phyloP scores from a whole-genome alignment of 331 rosid species.

The Dryas integrifolia region DNA sequence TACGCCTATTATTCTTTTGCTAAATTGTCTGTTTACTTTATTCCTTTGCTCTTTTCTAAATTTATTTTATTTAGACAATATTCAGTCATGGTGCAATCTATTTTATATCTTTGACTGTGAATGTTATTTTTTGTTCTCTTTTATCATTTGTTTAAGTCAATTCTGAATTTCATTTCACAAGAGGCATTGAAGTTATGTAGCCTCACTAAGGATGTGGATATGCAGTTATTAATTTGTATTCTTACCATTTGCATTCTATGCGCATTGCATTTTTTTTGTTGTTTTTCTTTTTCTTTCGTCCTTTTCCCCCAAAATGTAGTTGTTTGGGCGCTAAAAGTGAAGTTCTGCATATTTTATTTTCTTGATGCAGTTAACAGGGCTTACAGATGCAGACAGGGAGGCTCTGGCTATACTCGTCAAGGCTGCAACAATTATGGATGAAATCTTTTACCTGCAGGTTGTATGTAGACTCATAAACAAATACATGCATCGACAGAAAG shows the following conservation, averaged over 20 bases:
- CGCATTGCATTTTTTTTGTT: no score
- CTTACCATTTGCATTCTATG: no score
- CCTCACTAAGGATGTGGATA: no score
- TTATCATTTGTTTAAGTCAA: neutral
- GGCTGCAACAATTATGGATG: constrained; percentile 82
- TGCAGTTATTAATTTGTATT: no score
- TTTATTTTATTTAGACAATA: neutral
- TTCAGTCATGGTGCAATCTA: neutral
- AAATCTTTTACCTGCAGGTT: constrained; percentile 79
- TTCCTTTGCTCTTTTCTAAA: neutral
- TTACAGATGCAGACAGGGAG: constrained; percentile 63
- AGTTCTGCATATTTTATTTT: constrained; percentile 10
- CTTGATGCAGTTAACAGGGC: constrained; percentile 66
- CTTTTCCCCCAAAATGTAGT: neutral
- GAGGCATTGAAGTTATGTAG: no score
- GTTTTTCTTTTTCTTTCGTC: neutral
- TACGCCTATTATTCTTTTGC: neutral
- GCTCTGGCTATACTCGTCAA: constrained; percentile 61
- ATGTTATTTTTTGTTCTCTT: neutral
- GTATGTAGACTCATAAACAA: constrained; percentile 8
- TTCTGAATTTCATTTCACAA: neutral
- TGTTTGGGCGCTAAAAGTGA: constrained; percentile 16
- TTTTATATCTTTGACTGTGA: neutral
- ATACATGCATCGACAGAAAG: neutral
- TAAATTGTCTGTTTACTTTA: constrained; percentile 3